Percentiles rank a stretch among this genome's conserved stretches.
Conservation (phyloP, 768 basidiomycete genomes). For the Ephemerocybe angulata region DNA sequence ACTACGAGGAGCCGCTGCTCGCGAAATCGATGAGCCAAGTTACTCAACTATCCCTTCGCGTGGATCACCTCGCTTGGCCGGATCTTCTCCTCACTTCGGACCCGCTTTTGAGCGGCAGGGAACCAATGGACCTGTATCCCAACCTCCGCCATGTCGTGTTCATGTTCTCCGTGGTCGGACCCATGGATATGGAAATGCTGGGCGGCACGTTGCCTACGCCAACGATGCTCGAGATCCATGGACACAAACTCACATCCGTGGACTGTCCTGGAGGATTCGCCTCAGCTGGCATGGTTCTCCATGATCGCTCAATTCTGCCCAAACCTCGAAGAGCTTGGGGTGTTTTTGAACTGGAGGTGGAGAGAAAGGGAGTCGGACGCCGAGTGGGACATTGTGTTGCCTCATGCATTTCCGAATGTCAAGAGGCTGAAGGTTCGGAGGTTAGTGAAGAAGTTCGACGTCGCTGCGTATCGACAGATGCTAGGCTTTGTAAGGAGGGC, state of each 20-base stretch:
- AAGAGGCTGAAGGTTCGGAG: neutral
- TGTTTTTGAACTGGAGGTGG: neutral
- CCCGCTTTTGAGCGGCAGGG: neutral
- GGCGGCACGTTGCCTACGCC: neutral
- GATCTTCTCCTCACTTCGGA: neutral
- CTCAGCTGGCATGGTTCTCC: neutral
- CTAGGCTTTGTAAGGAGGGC: neutral
- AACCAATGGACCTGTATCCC: neutral
- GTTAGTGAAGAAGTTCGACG: neutral
- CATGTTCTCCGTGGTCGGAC: neutral
- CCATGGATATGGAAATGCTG: constrained; percentile 5
- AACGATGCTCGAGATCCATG: neutral
- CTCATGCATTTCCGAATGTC: neutral
- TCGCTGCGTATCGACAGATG: neutral
- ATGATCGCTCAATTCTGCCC: constrained; percentile 1
- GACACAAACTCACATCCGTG: constrained; percentile 4
- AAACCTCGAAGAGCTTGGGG: neutral
- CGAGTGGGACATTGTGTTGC: neutral
- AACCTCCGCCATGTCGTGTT: neutral
- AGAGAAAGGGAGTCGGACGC: neutral
- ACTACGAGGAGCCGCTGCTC: neutral
- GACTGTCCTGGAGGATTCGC: neutral
- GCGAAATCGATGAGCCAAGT: neutral
- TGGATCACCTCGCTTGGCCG: neutral
- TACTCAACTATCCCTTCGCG: neutral